These are phyloP conservation scores for Cantharellus anzutake DNA, from an alignment of 768 basidiomycete species.

Conservation along the genomic window DNA sequence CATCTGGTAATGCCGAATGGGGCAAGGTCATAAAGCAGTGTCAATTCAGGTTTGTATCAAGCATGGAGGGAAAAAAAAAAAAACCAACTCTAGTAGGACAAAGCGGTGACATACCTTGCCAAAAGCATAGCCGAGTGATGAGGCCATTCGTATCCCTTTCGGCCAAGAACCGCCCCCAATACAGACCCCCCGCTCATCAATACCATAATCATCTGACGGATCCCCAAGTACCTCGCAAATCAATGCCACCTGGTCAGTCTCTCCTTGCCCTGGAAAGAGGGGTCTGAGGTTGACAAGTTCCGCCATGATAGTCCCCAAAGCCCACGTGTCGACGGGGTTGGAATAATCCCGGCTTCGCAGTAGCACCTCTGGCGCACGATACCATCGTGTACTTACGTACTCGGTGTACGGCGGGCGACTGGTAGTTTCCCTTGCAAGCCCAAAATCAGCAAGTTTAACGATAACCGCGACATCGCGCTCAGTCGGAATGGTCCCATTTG, in stretches of 20 bases:
- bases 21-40: neutral
- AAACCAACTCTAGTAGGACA: conserved; percentile 11
- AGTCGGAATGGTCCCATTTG: conserved; percentile 26
- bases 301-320: conserved; percentile 93
- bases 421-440: conserved; percentile 76
- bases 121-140: conserved; percentile 69
- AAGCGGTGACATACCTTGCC: conserved; percentile 40
- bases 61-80: conserved; percentile 14
- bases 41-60: neutral
- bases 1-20: conserved; percentile 12
- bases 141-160: conserved; percentile 72
- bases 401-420: conserved; percentile 92
- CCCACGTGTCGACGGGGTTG: conserved; percentile 98
- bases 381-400: conserved; percentile 99
- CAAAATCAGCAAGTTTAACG: conserved; percentile 97
- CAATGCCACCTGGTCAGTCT: conserved; percentile 77
- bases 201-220: conserved; percentile 66
- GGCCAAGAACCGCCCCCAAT: conserved; percentile 82
- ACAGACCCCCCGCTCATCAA: conserved; percentile 44
- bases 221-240: conserved; percentile 92
- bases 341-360: conserved; percentile 85
- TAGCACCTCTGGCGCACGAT: conserved; percentile 93
- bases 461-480: conserved; percentile 93
- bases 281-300: conserved; percentile 91
- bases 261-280: conserved; percentile 83